These are phyloP conservation scores for Arthrobotrys sphaeroides DNA, from an alignment of 2,329 filamentous ascomycete genomes.

Conservation along the genomic window DNA sequence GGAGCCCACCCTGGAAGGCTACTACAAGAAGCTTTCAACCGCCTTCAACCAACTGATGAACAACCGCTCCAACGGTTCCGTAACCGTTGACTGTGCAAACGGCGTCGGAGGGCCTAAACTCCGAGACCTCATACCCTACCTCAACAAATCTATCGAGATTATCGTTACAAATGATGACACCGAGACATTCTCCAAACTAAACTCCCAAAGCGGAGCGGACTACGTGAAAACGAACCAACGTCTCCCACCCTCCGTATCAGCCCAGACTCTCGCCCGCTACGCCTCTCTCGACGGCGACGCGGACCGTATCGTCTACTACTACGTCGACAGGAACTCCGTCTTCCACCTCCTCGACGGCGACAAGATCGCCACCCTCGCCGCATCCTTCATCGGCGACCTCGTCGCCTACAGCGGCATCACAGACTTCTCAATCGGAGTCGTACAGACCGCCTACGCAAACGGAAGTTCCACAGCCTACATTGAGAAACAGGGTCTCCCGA, in stretches of 20 bases:
- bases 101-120: conserved; percentile 95
- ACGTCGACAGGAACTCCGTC: conserved; percentile 78
- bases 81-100: conserved; percentile 95
- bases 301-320: conserved; percentile 95
- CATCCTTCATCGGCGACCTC: conserved; percentile 91
- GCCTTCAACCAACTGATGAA: conserved; percentile 87
- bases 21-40: conserved; percentile 88
- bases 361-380: conserved; percentile 92
- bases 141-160: conserved; percentile 78
- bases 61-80: conserved; percentile 72
- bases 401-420: conserved; percentile 80
- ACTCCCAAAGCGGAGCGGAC: conserved; percentile 93
- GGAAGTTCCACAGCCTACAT: conserved; percentile 93
- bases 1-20: conserved; percentile 85
- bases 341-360: conserved; percentile 97
- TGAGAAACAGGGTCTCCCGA: conserved; percentile 83
- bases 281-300: conserved; percentile 95
- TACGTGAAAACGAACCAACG: conserved; percentile 97
- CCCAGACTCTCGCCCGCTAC: conserved; percentile 77
- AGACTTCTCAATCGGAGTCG: conserved; percentile 87
- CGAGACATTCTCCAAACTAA: conserved; percentile 85
- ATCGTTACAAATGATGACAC: conserved; percentile 93
- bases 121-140: conserved; percentile 81
- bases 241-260: conserved; percentile 83
- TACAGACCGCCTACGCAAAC: conserved; percentile 98